Evolutionary conservation across 2,329 filamentous ascomycete genomes (phyloP).

Genomic region (Xylariaceae sp.): DNA sequence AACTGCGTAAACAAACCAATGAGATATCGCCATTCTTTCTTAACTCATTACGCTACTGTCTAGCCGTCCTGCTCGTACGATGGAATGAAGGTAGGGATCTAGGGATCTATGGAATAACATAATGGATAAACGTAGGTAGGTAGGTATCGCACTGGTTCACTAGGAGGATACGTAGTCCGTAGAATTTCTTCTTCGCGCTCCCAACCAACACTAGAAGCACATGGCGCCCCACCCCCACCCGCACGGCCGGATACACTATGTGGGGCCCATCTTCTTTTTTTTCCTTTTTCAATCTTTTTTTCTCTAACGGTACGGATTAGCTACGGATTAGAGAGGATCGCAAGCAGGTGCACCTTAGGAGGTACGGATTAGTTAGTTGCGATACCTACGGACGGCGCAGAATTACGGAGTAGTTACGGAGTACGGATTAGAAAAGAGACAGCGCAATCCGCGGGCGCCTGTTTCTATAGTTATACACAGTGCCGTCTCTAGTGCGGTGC

Average conservation of each 20-base stretch:
- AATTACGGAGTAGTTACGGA: too few relatives aligned
- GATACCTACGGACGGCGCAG: neutral
- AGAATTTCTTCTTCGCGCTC: neutral
- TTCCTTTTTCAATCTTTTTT: too few relatives aligned
- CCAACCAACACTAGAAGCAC: conserved; percentile 6
- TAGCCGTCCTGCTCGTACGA: neutral
- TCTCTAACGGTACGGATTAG: too few relatives aligned
- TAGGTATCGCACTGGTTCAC: neutral
- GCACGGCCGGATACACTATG: conserved; percentile 4
- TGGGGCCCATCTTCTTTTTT: neutral
- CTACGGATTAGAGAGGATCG: too few relatives aligned
- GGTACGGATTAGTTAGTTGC: too few relatives aligned
- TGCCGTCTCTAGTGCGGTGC: neutral
- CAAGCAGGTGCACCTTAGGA: too few relatives aligned
- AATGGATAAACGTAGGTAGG: too few relatives aligned
- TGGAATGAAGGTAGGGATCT: too few relatives aligned
- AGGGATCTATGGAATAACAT: too few relatives aligned
- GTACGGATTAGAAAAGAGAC: too few relatives aligned
- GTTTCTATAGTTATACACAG: neutral
- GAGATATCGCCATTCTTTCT: neutral
- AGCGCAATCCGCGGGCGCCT: too few relatives aligned
- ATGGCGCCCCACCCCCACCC: conserved; percentile 14
- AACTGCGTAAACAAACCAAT: neutral
- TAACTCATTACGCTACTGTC: neutral
- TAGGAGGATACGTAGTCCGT: neutral